Conservation (phyloP, 305 asterid genomes). For the Caryopteris hybrid region DNA sequence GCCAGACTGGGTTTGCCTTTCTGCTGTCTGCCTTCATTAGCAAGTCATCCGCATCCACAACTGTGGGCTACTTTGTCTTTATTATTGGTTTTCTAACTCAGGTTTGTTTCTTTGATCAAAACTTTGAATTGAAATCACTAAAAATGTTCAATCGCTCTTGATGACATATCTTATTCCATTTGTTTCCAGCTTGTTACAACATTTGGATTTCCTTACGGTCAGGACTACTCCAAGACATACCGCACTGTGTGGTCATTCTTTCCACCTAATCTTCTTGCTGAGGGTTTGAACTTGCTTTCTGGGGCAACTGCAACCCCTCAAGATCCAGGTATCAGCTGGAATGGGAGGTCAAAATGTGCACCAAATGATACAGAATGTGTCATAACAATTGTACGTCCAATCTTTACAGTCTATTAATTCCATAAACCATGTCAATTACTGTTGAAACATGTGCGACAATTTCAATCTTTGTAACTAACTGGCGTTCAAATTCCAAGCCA, state of each 20-base stretch:
- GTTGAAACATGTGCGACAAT: neutral
- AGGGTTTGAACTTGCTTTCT: slow-evolving; percentile 62
- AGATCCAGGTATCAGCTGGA: slow-evolving; percentile 85
- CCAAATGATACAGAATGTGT: slow-evolving; percentile 52
- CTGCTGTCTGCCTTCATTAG: slow-evolving; percentile 72
- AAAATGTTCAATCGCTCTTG: slow-evolving; percentile 12
- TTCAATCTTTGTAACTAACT: neutral
- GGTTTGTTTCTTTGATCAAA: slow-evolving; percentile 43
- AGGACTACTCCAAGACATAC: slow-evolving; percentile 27
- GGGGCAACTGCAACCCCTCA: slow-evolving; percentile 53
- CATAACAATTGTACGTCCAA: slow-evolving; percentile 53
- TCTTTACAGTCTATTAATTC: neutral
- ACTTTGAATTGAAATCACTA: slow-evolving; percentile 9
- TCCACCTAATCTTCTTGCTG: slow-evolving; percentile 87
- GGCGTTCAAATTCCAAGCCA: neutral
- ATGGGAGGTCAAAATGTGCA: slow-evolving; percentile 52
- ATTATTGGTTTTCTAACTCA: slow-evolving; percentile 73
- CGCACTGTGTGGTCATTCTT: slow-evolving; percentile 68
- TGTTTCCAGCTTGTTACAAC: slow-evolving; percentile 53
- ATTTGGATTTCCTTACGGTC: slow-evolving; percentile 57
- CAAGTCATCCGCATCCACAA: slow-evolving; percentile 82
- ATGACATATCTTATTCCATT: slow-evolving; percentile 16
- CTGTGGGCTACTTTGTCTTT: slow-evolving; percentile 63
- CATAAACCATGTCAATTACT: slow-evolving; percentile 12
- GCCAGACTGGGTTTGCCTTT: slow-evolving; percentile 77